phyloP scores from a whole-genome alignment of 371 early-diverging fungal genomes.

The Nematocida major region DNA sequence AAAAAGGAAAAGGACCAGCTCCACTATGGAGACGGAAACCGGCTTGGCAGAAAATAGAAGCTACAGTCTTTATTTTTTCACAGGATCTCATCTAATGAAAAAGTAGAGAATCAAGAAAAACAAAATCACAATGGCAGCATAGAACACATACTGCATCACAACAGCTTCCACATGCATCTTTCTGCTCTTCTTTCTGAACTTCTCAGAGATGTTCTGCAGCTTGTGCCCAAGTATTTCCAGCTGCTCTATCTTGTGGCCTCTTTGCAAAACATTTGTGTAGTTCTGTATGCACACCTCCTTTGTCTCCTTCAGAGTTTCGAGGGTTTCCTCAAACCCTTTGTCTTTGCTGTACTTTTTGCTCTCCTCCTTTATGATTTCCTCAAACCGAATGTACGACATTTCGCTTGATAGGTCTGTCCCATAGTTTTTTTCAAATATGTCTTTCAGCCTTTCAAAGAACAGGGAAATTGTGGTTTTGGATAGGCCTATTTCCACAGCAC shows the following conservation, averaged over 20 bases:
- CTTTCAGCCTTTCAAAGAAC: constrained; percentile 41
- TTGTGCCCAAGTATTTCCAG: constrained; percentile 42
- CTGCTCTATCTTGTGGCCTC: constrained; percentile 52
- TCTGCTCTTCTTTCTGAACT: constrained; percentile 48
- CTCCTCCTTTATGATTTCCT: constrained; percentile 42
- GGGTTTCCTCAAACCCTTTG: constrained; percentile 48
- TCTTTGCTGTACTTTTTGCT: constrained; percentile 48
- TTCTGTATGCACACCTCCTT: constrained; percentile 50
- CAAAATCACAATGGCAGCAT: constrained; percentile 25
- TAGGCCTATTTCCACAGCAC: constrained; percentile 47
- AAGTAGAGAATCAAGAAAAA: constrained; percentile 38
- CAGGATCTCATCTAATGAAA: constrained; percentile 5
- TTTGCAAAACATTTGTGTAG: constrained; percentile 47
- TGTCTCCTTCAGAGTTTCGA: constrained; percentile 44
- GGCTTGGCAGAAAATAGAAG: constrained; percentile 42
- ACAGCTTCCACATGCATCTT: constrained; percentile 49
- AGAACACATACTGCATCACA: constrained; percentile 40
- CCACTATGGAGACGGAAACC: constrained; percentile 33
- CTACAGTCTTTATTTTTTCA: too few relatives aligned
- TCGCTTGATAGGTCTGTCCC: constrained; percentile 2
- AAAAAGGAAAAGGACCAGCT: constrained; percentile 5
- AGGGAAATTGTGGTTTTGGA: constrained; percentile 44
- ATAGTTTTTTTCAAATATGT: constrained; percentile 33
- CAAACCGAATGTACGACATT: constrained; percentile 38
- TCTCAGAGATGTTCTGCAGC: constrained; percentile 47